These are phyloP conservation scores for Cutaneotrichosporon cyanovorans DNA, from an alignment of 1,284 basidiomycete genomes.

Conservation along the genomic window DNA sequence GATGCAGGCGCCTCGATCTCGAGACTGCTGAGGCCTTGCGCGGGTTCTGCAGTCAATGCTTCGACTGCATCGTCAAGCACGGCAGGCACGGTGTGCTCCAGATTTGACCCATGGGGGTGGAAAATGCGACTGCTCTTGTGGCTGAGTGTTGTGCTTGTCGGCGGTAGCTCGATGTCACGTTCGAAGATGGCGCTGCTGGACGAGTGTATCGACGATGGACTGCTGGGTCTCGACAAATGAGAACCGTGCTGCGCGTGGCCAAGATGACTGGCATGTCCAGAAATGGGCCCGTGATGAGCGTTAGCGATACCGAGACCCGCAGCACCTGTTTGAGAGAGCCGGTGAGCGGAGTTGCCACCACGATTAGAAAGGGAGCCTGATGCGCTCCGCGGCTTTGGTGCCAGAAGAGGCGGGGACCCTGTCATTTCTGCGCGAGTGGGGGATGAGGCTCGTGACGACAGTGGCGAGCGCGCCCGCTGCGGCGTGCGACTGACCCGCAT, in stretches of 20 bases:
- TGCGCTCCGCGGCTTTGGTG: slow-evolving; percentile 11
- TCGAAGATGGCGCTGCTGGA: slow-evolving; percentile 44
- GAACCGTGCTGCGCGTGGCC: slow-evolving; percentile 1
- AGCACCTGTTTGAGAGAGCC: too few relatives aligned
- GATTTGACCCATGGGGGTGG: slow-evolving; percentile 35
- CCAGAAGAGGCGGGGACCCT: slow-evolving; percentile 15
- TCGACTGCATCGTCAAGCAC: slow-evolving; percentile 45
- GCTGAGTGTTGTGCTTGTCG: slow-evolving; percentile 30
- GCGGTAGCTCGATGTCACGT: slow-evolving; percentile 41
- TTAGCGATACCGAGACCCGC: too few relatives aligned
- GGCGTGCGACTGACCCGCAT: slow-evolving; percentile 31
- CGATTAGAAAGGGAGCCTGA: background rate
- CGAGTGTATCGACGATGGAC: slow-evolving; percentile 39
- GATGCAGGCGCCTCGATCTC: slow-evolving; percentile 37
- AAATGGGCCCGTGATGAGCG: too few relatives aligned
- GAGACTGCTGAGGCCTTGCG: slow-evolving; percentile 22
- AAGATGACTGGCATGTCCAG: too few relatives aligned
- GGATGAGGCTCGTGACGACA: slow-evolving; percentile 28
- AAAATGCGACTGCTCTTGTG: slow-evolving; percentile 37
- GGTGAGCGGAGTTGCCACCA: too few relatives aligned
- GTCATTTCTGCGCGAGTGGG: slow-evolving; percentile 15
- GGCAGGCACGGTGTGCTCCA: slow-evolving; percentile 43
- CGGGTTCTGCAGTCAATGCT: slow-evolving; percentile 30
- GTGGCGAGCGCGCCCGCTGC: slow-evolving; percentile 28
- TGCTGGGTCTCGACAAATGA: slow-evolving; percentile 28